These are phyloP conservation scores for Citrullus mucosospermus DNA, from an alignment of 306 rosid genomes.

Conservation along the genomic window DNA sequence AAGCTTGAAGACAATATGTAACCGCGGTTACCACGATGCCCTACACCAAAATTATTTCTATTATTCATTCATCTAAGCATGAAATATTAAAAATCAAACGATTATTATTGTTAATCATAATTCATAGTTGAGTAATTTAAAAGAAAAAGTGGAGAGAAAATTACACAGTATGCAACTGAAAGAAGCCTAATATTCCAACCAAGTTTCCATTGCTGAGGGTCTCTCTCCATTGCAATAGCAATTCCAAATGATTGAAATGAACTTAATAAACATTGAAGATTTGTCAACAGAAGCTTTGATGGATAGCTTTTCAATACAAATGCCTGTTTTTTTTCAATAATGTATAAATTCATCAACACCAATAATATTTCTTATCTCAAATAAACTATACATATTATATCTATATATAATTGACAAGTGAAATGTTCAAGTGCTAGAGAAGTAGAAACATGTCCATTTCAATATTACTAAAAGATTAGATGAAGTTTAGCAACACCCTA, in stretches of 20 bases:
- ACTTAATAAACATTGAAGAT: conserved; percentile 60
- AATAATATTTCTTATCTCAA: no score
- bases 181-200: conserved; percentile 65
- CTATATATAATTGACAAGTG: not conserved
- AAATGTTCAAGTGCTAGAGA: no score
- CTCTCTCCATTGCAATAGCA: conserved; percentile 58
- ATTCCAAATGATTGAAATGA: conserved; percentile 56
- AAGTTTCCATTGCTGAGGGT: conserved; percentile 55
- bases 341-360: no score
- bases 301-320: conserved; percentile 54
- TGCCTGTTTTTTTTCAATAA: conserved; percentile 16
- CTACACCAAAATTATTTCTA: conserved; percentile 11
- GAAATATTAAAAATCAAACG: no score
- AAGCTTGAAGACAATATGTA: conserved; percentile 67
- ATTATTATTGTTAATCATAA: no score
- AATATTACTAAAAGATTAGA: no score
- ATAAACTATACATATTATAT: no score
- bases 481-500: no score
- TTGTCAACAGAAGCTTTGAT: conserved; percentile 66
- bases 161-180: conserved; percentile 62
- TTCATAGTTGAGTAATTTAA: no score
- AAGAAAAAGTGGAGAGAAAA: not conserved
- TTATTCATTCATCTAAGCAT: not conserved
- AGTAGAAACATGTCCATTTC: not conserved
- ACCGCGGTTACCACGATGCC: conserved; percentile 73